Evolutionary conservation across 495 filamentous ascomycete species (phyloP), one percentile per base, ranked within the genome.

Genomic region (Aspergillus indologenus): DNA sequence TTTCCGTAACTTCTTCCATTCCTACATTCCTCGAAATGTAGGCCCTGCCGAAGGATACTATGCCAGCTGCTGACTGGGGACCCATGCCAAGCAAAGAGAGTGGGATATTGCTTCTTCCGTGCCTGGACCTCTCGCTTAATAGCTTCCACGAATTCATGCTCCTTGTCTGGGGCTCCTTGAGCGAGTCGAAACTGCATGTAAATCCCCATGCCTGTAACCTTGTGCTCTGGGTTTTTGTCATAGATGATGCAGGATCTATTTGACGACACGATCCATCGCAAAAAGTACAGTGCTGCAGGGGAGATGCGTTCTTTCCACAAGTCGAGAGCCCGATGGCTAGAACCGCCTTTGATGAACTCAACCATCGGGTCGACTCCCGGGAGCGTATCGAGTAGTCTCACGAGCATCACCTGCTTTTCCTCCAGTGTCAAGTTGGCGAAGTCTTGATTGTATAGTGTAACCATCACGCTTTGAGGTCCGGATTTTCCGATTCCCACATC

Each of bases 231-330:
- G 19, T 77, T 55, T 18, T 73, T 69, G 2, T 76, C 73, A 58
- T 91, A 85, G 48, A 90, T 78, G 55, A 98, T 96, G 61, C 86
- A 93, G 2, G 92, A 94, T 42, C 90, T 79, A 65, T 96, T 96
- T 0, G 91, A 96, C 1, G 91, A 90, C 54, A 98, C 86, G 60
- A 98, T 90, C 93, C 93, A 96, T 57, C 89, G 82, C 18, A 96
- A 76, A 6, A 95, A 66, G 24, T 85, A 83, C 5, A 90, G 67
- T 2, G 88, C 84, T 7, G 89, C 78, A 4, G 85, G 87, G 1
- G 85, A 82, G 12, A 96, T 79, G 17, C 78, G 76, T 0, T 83
- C 75, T 0, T 71, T 65, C 89, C 90, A 95, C 12, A 74, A 71
- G 22, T 75, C 71, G 22, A 96, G 75, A 43, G 63, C 63, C 18